These are phyloP conservation scores for Apiospora rasikravindrae DNA, from an alignment of 2,329 filamentous ascomycete species.

Conservation along the genomic window DNA sequence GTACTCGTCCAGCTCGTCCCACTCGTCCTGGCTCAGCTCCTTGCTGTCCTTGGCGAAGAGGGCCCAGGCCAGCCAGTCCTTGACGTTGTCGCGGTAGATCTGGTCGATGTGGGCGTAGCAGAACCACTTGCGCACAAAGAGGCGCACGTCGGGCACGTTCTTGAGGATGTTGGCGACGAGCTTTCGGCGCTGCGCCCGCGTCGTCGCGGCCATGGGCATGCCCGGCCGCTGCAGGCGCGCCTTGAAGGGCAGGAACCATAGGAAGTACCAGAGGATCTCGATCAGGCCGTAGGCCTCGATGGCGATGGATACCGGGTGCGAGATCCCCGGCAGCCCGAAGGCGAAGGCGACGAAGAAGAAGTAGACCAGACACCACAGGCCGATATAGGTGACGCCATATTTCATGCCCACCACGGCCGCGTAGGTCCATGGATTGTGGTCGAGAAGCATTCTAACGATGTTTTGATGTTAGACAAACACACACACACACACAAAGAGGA, in stretches of 20 bases:
- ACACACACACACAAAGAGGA: too few relatives aligned
- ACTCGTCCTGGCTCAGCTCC: constrained; percentile 23
- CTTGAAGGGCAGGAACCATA: constrained; percentile 29
- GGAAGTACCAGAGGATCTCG: constrained; percentile 29
- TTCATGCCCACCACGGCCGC: background rate
- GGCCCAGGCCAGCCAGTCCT: constrained; percentile 30
- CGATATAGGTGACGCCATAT: constrained; percentile 17
- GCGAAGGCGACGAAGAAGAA: constrained; percentile 29
- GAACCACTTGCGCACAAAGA: constrained; percentile 28
- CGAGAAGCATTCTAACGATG: constrained; percentile 18
- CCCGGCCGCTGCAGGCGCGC: constrained; percentile 25
- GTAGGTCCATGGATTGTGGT: constrained; percentile 18
- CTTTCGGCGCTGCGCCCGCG: constrained; percentile 23
- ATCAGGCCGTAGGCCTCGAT: constrained; percentile 29
- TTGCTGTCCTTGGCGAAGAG: constrained; percentile 24
- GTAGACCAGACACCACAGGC: constrained; percentile 28
- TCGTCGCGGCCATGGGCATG: constrained; percentile 14
- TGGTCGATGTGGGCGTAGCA: constrained; percentile 27
- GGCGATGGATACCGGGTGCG: constrained; percentile 32
- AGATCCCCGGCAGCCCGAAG: constrained; percentile 30
- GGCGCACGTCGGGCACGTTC: constrained; percentile 24
- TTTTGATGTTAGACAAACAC: background rate
- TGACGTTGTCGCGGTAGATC: constrained; percentile 28
- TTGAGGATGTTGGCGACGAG: constrained; percentile 22
- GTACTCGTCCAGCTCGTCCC: constrained; percentile 28